Evolutionary conservation across 192 early-diverging fungal genomes (phyloP).

Genomic region (Backusella liffmaniae): DNA sequence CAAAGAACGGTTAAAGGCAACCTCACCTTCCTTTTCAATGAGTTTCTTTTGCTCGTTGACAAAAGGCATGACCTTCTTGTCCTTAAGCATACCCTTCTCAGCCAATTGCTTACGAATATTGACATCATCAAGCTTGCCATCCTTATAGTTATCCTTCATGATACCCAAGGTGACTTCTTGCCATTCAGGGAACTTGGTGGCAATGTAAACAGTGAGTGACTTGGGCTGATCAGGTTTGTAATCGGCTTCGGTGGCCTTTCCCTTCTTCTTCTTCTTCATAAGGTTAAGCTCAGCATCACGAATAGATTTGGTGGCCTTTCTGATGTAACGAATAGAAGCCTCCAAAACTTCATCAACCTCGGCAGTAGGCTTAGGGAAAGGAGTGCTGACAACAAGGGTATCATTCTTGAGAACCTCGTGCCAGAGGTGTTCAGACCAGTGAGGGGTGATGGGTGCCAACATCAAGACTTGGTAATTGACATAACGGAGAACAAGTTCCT

Average conservation of each 20-base stretch:
- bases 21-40: slow-evolving; percentile 60
- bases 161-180: slow-evolving; percentile 69
- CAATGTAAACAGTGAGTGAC: slow-evolving; percentile 77
- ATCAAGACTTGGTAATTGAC: slow-evolving; percentile 84
- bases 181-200: slow-evolving; percentile 89
- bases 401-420: slow-evolving; percentile 71
- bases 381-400: slow-evolving; percentile 58
- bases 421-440: slow-evolving; percentile 96
- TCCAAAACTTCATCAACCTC: slow-evolving; percentile 71
- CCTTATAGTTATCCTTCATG: slow-evolving; percentile 59
- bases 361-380: slow-evolving; percentile 50
- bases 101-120: slow-evolving; percentile 68
- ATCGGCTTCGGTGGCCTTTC: slow-evolving; percentile 50
- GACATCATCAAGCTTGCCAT: slow-evolving; percentile 67
- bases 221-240: slow-evolving; percentile 65
- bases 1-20: slow-evolving; percentile 81
- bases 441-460: slow-evolving; percentile 86
- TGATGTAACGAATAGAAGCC: slow-evolving; percentile 77
- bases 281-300: slow-evolving; percentile 76
- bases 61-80: slow-evolving; percentile 98
- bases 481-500: slow-evolving; percentile 78
- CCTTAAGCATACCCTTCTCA: slow-evolving; percentile 76
- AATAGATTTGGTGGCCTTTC: slow-evolving; percentile 67
- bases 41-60: slow-evolving; percentile 76
- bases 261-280: slow-evolving; percentile 79